Evolutionary conservation across 352 stramenopile genomes (phyloP), one percentile per base, ranked within the genome.

Genomic region (Globisporangium paroecandrum): DNA sequence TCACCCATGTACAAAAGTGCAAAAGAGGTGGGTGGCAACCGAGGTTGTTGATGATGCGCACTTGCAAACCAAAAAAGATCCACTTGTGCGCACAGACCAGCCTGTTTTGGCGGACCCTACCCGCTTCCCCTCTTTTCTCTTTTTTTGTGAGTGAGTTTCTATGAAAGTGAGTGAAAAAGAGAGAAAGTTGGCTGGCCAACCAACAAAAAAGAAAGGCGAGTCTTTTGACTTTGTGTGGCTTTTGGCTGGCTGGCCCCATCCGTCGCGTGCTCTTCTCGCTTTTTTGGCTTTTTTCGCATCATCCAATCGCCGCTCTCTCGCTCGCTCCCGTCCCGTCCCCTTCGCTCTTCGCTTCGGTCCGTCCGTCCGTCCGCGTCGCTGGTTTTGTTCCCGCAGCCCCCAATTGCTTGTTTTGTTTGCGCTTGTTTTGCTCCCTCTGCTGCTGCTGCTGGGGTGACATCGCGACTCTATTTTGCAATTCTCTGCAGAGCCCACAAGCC

Each of bases 391-490:
- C 41, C 41, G 41, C 41, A 49, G 41, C 18, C 36, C 29, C 36
- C 38, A 20, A 18, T 46, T 46, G 53, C 24, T 58, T 25, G 51
- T 58, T 58, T 58, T 58, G 54, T 41, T 41, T 56, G 54, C 49
- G 49, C 4, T 29, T 29, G 53, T 36, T 41, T 32, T 29, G 54
- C 25, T 32, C 53, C 53, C 25, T 32, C 54, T 38, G 29, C 25
- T 25, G 29, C 29, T 32, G 29, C 29, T 32, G 29, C 29, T 32
- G 29, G 29, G 22, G 10, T 46, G 38, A 46, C 38, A 46, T 0
- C 22, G 20, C 54, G 25, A 34, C 54, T 58, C 54, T 81, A 82
- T 79, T 82, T 73, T 74, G 73, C 75, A 79, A 79, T 79, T 82
- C 64, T 69, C 75, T 72, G 36, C 70, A 74, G 75, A 78, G 75